Percentiles rank a stretch among this genome's conserved stretches.
Conservation (phyloP, 805 yeast species). For the Zygoascus bituminiphila region DNA sequence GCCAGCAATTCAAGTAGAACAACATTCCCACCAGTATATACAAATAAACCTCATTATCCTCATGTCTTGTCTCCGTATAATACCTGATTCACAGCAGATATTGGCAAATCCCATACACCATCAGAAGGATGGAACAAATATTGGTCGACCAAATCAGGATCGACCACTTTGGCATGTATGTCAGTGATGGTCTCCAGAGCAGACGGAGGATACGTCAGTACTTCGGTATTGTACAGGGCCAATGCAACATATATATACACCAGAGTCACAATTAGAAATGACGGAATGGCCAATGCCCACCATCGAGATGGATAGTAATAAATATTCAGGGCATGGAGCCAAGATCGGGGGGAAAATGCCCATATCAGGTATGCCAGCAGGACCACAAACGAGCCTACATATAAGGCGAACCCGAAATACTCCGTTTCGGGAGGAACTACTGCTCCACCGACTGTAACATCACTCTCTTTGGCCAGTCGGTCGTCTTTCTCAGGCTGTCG, state of each 20-base stretch:
- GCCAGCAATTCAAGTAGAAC: no score
- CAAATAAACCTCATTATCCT: neutral
- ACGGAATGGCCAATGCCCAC: conserved; percentile 83
- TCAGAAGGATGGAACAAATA: conserved; percentile 56
- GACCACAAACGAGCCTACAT: conserved; percentile 54
- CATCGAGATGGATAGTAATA: conserved; percentile 79
- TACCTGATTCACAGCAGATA: conserved; percentile 31
- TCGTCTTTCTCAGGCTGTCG: conserved; percentile 17
- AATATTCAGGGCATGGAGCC: conserved; percentile 45
- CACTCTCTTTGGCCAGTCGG: conserved; percentile 29
- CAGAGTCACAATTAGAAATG: conserved; percentile 62
- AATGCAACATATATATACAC: conserved; percentile 63
- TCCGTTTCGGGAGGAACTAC: conserved; percentile 43
- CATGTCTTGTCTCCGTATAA: conserved; percentile 16
- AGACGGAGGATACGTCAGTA: conserved; percentile 50
- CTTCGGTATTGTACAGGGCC: conserved; percentile 68
- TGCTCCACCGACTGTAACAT: conserved; percentile 31
- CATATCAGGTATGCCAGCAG: conserved; percentile 56
- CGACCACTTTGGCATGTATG: conserved; percentile 40
- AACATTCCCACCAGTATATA: no score
- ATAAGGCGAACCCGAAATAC: conserved; percentile 81
- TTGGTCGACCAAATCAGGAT: conserved; percentile 26
- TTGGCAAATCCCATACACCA: conserved; percentile 82
- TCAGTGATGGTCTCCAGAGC: conserved; percentile 64
- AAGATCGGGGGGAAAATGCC: conserved; percentile 62